Evolutionary conservation across 2,329 filamentous ascomycete species (phyloP).

Genomic region (Pseudocercospora crystallina): DNA sequence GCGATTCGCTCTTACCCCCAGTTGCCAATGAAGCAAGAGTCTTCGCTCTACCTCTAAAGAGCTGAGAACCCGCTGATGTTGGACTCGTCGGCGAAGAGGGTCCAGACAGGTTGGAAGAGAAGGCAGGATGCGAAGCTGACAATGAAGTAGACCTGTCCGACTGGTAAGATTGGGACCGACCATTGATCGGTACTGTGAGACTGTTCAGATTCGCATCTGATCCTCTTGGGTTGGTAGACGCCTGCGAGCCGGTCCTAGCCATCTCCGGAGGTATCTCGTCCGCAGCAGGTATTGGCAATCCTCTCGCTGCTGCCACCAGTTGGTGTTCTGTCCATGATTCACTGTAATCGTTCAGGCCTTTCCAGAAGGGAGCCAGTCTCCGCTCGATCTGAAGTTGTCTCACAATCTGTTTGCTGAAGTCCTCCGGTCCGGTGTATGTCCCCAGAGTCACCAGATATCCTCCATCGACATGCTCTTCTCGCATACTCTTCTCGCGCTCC

Average conservation of each 20-base stretch:
- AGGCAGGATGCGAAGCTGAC: conserved; percentile 62
- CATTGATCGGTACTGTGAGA: conserved; percentile 76
- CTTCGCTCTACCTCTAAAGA: conserved; percentile 81
- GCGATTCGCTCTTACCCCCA: conserved; percentile 63
- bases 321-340: conserved; percentile 92
- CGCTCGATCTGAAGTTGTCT: conserved; percentile 95
- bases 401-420: conserved; percentile 86
- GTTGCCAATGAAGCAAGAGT: conserved; percentile 80
- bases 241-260: conserved; percentile 42
- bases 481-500: conserved; percentile 86
- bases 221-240: conserved; percentile 44
- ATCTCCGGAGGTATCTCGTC: conserved; percentile 78
- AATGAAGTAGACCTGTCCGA: conserved; percentile 66
- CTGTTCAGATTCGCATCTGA: conserved; percentile 65
- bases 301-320: conserved; percentile 85
- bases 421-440: conserved; percentile 86
- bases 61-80: conserved; percentile 50
- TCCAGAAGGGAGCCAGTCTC: conserved; percentile 91
- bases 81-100: conserved; percentile 44
- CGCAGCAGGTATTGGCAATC: conserved; percentile 76
- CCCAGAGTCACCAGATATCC: conserved; percentile 93
- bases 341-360: conserved; percentile 84
- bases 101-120: conserved; percentile 49
- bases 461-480: conserved; percentile 89
- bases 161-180: conserved; percentile 73